These are phyloP conservation scores for Leucoagaricus sp. DNA, from an alignment of 1,284 basidiomycete species.

Conservation along the genomic window DNA sequence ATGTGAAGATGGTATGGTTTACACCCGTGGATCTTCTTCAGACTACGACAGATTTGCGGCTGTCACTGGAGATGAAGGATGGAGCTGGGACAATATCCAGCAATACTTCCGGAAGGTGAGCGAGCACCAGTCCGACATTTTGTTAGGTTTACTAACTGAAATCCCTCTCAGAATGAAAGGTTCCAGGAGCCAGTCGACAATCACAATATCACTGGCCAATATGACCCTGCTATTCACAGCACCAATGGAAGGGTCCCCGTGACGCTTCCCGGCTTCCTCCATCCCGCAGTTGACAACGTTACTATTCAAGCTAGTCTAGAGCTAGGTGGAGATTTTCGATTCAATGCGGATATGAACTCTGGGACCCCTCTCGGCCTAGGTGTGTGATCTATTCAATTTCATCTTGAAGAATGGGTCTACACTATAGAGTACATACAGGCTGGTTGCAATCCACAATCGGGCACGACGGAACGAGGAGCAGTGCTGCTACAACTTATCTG, in stretches of 20 bases:
- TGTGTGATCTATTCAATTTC: neutral
- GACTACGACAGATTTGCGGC: conserved; percentile 40
- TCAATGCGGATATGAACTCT: conserved; percentile 35
- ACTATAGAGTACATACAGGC: neutral
- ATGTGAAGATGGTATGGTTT: conserved; percentile 45
- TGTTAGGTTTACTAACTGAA: too few species aligned
- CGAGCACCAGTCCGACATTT: too few species aligned
- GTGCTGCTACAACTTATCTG: conserved; percentile 11
- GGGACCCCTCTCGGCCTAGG: conserved; percentile 32
- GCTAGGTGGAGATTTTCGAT: conserved; percentile 24
- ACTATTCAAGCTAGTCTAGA: conserved; percentile 18
- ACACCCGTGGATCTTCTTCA: conserved; percentile 40
- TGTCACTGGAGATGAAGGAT: conserved; percentile 38
- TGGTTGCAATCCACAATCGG: conserved; percentile 15
- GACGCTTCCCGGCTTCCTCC: conserved; percentile 27
- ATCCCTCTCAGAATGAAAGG: neutral
- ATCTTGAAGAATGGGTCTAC: too few species aligned
- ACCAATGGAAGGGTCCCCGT: conserved; percentile 31
- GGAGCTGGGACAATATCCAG: conserved; percentile 41
- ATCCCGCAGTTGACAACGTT: conserved; percentile 23
- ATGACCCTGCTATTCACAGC: conserved; percentile 13
- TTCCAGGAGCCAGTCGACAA: conserved; percentile 26
- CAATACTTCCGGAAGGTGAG: conserved; percentile 36
- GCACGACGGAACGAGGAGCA: conserved; percentile 11
- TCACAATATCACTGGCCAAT: conserved; percentile 31